Evolutionary conservation across 768 basidiomycete species (phyloP).

Genomic region (Pulveroboletus ravenelii): DNA sequence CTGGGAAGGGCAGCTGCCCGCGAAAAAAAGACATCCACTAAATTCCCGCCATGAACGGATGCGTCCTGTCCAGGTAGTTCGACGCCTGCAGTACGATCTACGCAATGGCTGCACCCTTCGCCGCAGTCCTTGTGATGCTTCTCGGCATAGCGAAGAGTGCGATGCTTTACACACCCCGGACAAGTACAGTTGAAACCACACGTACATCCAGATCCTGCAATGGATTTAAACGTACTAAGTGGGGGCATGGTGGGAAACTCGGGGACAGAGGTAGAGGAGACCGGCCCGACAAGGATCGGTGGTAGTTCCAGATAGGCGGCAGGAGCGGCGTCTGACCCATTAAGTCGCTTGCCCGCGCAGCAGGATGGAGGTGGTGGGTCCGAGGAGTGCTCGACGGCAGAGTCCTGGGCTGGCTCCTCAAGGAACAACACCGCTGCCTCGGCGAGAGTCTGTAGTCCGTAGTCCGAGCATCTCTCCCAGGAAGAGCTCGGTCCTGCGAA

Average conservation of each 20-base stretch:
- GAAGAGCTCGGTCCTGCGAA: constrained; percentile 3
- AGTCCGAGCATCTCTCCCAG: background rate
- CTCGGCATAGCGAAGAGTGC: constrained; percentile 46
- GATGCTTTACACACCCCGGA: constrained; percentile 70
- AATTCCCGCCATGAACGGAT: constrained; percentile 22
- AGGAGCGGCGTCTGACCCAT: background rate
- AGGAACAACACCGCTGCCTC: constrained; percentile 32
- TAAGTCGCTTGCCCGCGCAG: constrained; percentile 4
- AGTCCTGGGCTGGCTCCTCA: constrained; percentile 4
- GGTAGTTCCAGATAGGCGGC: constrained; percentile 41
- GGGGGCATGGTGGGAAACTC: constrained; percentile 57
- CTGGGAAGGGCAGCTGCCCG: constrained; percentile 66
- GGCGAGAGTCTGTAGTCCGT: constrained; percentile 34
- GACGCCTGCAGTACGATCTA: constrained; percentile 47
- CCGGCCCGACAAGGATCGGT: constrained; percentile 37
- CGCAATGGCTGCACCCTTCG: constrained; percentile 57
- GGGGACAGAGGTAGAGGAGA: constrained; percentile 28
- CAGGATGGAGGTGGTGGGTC: constrained; percentile 19
- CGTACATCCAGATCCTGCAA: constrained; percentile 67
- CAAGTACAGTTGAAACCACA: constrained; percentile 67
- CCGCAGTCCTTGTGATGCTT: constrained; percentile 34
- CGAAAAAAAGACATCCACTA: constrained; percentile 62
- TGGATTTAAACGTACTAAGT: constrained; percentile 50
- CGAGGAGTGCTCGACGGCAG: constrained; percentile 3
- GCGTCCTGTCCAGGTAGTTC: constrained; percentile 36